Evolutionary conservation across 257 asterid genomes (phyloP).

Genomic region (Leonotis leonurus): DNA sequence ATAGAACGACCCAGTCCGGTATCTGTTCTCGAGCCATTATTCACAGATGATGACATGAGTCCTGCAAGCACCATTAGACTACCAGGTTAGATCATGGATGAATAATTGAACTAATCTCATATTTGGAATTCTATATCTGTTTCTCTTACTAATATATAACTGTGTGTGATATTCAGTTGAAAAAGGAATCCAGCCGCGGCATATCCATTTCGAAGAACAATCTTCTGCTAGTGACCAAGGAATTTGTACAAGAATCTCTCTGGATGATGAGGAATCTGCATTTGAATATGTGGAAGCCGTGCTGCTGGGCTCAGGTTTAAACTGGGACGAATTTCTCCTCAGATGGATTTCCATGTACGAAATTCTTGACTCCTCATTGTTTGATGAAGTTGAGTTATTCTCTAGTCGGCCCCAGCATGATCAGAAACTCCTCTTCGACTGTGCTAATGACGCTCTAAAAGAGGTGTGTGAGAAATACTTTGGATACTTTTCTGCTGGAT

Average conservation of each 20-base stretch:
- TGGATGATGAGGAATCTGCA: slow-evolving; percentile 87
- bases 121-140: background rate
- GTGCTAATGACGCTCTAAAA: slow-evolving; percentile 59
- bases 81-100: slow-evolving; percentile 46
- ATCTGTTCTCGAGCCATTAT: slow-evolving; percentile 84
- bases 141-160: slow-evolving; percentile 13
- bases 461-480: slow-evolving; percentile 56
- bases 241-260: slow-evolving; percentile 42
- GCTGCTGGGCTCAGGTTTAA: slow-evolving; percentile 84
- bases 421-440: slow-evolving; percentile 83
- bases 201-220: slow-evolving; percentile 63
- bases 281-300: slow-evolving; percentile 99
- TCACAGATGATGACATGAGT: slow-evolving; percentile 68
- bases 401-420: slow-evolving; percentile 60
- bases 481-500: slow-evolving; percentile 35
- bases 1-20: slow-evolving; percentile 77
- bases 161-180: slow-evolving; percentile 38
- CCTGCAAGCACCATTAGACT: slow-evolving; percentile 56
- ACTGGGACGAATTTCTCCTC: slow-evolving; percentile 75
- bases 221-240: slow-evolving; percentile 38
- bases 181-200: slow-evolving; percentile 59
- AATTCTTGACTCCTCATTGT: slow-evolving; percentile 67
- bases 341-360: slow-evolving; percentile 68
- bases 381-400: slow-evolving; percentile 85
- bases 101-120: background rate